Conservation (phyloP, 2,329 filamentous ascomycete species). For the Aspergillus sojae region DNA sequence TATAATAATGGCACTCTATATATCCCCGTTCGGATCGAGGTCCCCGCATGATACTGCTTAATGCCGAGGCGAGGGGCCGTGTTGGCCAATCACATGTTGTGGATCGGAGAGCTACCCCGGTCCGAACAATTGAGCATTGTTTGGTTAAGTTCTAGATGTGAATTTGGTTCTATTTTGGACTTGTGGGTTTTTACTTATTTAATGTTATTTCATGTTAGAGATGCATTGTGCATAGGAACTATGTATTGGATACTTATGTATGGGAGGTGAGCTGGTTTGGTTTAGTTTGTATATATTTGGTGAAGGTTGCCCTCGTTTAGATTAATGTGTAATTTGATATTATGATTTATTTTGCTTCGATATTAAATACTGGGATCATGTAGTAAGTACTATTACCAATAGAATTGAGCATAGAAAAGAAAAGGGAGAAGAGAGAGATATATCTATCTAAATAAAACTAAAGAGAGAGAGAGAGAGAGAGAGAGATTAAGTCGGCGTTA, state of each 20-base stretch:
- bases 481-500: too few relatives aligned
- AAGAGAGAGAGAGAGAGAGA: too few relatives aligned
- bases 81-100: conserved; percentile 2
- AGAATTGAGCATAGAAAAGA: too few relatives aligned
- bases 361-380: too few relatives aligned
- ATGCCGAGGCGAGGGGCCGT: background rate
- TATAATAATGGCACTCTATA: too few relatives aligned
- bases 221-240: background rate
- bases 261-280: background rate
- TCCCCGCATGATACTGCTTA: conserved; percentile 1
- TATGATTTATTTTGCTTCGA: too few relatives aligned
- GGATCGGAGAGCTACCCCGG: background rate
- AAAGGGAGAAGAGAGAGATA: too few relatives aligned
- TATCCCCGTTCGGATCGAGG: background rate
- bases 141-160: too few relatives aligned
- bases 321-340: too few relatives aligned
- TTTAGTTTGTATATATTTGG: background rate
- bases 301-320: background rate
- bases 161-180: too few relatives aligned
- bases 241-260: background rate
- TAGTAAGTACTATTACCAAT: too few relatives aligned
- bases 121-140: background rate
- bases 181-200: background rate
- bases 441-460: too few relatives aligned
- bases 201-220: background rate